Percentiles rank a stretch among this genome's conserved stretches.
Conservation (phyloP, 768 basidiomycete genomes). For the Naganishia onofrii region DNA sequence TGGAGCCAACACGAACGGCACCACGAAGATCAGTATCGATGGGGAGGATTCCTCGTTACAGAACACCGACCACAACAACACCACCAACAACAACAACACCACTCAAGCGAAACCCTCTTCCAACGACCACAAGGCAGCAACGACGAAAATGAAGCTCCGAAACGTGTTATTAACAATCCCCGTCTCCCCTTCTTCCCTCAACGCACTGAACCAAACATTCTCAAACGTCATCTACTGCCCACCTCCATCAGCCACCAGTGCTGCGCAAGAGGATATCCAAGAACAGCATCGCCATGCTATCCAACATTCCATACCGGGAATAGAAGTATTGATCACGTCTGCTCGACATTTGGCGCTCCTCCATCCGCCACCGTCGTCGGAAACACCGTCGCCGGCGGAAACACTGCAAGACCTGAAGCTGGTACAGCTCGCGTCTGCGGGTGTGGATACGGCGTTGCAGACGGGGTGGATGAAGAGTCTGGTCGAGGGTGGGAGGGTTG, state of each 20-base stretch:
- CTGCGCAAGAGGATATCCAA: background rate
- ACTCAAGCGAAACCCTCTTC: too few relatives aligned
- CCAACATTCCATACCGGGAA: background rate
- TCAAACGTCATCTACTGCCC: background rate
- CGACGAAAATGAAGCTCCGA: background rate
- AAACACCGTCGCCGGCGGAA: background rate
- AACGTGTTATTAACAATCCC: background rate
- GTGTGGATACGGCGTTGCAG: background rate
- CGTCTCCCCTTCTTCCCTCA: background rate
- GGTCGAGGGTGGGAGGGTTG: background rate
- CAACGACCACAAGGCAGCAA: too few relatives aligned
- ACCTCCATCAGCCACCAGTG: background rate
- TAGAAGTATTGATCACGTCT: background rate
- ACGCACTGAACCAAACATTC: background rate
- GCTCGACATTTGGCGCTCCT: background rate
- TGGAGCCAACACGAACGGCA: too few relatives aligned
- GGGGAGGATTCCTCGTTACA: too few relatives aligned
- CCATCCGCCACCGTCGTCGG: background rate
- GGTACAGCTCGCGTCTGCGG: background rate
- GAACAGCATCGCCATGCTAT: background rate
- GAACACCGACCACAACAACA: background rate
- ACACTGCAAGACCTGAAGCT: background rate
- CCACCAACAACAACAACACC: too few relatives aligned
- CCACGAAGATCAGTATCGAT: too few relatives aligned
- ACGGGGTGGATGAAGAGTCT: background rate